Base-by-base conservation (phyloP, 148 eudicot genomes). In the Rhododendron mucronatum region DNA sequence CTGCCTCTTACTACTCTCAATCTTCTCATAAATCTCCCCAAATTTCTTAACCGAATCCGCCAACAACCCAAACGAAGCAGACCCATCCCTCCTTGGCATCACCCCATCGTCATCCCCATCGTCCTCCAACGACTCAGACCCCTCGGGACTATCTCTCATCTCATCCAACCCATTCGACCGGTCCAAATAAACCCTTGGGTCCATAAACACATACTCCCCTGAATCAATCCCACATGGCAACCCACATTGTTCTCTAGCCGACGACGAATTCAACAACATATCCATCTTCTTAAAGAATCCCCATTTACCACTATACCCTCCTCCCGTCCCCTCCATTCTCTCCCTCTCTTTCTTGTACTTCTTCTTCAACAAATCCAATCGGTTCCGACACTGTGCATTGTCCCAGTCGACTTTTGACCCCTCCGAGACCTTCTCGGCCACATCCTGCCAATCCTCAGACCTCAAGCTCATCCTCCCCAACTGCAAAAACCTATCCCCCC, bases 181-280 rank as follows among this genome's bases (percentile, higher is more conserved):
- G 51, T 94, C 92, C 94, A 97, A 90, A 84, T 97, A 97, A 26
- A 94, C 98, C 11, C 88, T 85, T 18, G 99, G 97, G 51, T 94
- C 89, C 99, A 94, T 95, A 88, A 97, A 97, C 84, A 95, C 98
- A 55, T 93, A 97, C 88, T 97, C 99, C 63, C 99, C 98, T 1
- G 98, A 94, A 91, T 97, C 99, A 61, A 97, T 87, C 75, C 99
- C 99, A 79, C 99, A 95, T 16, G 96, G 93, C 33, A 97, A 87
- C 71, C 96, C 97, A 80, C 61, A 15, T 16, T 88, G 93, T 80
- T 92, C 97, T 85, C 91, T 84, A 13, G 9, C 7, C 0, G 90
- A 89, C 30, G 94, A 91, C 83, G 88, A 84, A 80, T 89, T 92
- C 96, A 97, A 83, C 89, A 97, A 88, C 88, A 85, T 86, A 87